Conservation (phyloP, 1,284 basidiomycete species). For the Trichosporon inkin region DNA sequence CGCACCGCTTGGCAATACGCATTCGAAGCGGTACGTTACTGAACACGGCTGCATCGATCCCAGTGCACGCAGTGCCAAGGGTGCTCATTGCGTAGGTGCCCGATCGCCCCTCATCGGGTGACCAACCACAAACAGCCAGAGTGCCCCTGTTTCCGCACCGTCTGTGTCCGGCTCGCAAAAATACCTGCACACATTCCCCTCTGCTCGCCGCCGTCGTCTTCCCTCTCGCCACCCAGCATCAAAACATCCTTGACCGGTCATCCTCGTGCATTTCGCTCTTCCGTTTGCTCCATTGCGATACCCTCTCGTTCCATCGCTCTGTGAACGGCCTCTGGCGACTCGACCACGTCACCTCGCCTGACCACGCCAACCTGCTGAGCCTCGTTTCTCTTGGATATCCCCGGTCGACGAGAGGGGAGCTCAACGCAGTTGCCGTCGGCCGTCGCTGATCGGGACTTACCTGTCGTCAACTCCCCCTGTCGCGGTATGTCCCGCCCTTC, state of each 20-base stretch:
- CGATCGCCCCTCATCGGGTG: background rate
- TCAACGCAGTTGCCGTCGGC: background rate
- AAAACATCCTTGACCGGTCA: background rate
- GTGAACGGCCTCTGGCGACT: background rate
- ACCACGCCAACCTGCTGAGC: background rate
- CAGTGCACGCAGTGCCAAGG: too few relatives aligned
- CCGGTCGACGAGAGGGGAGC: conserved; percentile 3
- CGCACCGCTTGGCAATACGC: background rate
- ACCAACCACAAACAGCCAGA: conserved; percentile 1
- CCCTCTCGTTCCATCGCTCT: background rate
- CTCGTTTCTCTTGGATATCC: background rate
- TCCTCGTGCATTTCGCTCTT: background rate
- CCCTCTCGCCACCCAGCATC: conserved; percentile 5
- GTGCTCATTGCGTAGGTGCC: background rate
- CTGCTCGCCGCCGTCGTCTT: conserved; percentile 3
- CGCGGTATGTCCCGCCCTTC: conserved; percentile 25
- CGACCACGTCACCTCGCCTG: background rate
- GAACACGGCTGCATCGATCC: too few relatives aligned
- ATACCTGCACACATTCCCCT: conserved; percentile 7
- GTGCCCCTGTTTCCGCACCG: background rate
- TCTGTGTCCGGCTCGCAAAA: conserved; percentile 2
- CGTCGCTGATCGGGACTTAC: conserved; percentile 1
- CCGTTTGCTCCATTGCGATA: background rate
- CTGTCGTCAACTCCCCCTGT: background rate
- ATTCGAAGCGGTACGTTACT: background rate